phyloP scores from a whole-genome alignment of 106 monocot genomes.

The Cymbidium sinense region DNA sequence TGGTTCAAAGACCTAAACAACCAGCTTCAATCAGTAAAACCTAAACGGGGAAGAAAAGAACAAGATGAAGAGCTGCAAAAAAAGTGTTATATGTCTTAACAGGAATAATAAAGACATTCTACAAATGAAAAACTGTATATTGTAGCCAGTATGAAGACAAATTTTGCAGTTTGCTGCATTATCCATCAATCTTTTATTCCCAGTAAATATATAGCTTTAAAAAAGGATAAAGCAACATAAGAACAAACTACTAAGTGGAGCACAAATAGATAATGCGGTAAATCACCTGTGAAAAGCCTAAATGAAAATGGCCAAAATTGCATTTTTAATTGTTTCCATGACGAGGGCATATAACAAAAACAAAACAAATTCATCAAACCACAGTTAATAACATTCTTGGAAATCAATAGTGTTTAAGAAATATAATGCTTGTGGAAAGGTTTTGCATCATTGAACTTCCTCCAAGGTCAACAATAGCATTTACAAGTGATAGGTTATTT shows the following conservation, averaged over 20 bases:
- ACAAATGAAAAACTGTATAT: neutral
- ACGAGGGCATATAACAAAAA: neutral
- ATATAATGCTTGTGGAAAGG: too few species aligned
- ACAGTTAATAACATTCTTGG: too few species aligned
- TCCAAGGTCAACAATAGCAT: too few species aligned
- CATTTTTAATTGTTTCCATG: neutral
- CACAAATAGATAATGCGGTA: neutral
- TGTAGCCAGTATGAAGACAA: neutral
- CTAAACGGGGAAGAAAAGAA: neutral
- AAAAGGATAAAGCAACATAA: neutral
- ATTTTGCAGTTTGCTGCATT: neutral
- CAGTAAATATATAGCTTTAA: neutral
- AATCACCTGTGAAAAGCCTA: neutral
- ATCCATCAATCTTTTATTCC: too few species aligned
- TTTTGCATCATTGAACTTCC: too few species aligned
- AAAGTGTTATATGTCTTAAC: neutral
- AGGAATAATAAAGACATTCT: neutral
- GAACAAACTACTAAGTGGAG: neutral
- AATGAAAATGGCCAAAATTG: neutral
- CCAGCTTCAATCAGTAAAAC: neutral
- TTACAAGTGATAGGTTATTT: too few species aligned
- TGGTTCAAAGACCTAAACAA: constrained; percentile 55
- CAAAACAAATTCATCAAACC: too few species aligned
- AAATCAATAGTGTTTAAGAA: too few species aligned
- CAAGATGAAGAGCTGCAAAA: neutral